phyloP scores from a whole-genome alignment of 2,329 filamentous ascomycete species.

The Sporothrix schenckii region DNA sequence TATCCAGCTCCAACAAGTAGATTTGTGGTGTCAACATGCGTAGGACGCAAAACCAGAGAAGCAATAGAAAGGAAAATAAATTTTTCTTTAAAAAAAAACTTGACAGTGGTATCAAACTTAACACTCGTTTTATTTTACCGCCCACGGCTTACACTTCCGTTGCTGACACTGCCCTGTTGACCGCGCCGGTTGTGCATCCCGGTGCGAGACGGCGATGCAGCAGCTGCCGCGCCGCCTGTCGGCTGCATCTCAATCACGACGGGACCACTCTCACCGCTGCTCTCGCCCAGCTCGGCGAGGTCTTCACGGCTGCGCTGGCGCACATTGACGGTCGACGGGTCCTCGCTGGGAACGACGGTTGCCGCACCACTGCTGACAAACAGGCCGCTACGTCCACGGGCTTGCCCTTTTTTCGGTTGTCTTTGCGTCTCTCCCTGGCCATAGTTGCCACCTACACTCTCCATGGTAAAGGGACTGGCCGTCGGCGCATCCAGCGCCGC shows the following conservation, averaged over 20 bases:
- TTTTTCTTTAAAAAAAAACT: not conserved
- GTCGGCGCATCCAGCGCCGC: constrained; percentile 70
- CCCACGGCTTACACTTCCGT: constrained; percentile 9
- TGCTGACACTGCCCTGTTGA: constrained; percentile 2
- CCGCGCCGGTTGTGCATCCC: constrained; percentile 35
- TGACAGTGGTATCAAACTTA: not conserved
- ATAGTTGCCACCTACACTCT: constrained; percentile 69
- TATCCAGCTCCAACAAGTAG: not conserved
- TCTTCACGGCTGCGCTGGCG: constrained; percentile 27
- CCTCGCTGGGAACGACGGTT: constrained; percentile 22
- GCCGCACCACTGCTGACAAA: constrained; percentile 16
- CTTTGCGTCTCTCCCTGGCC: constrained; percentile 41
- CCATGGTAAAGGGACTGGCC: constrained; percentile 74
- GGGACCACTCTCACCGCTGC: not conserved
- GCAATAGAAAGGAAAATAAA: not conserved
- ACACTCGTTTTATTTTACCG: not conserved
- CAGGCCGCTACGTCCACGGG: not conserved
- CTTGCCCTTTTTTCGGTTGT: not conserved
- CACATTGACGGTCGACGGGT: constrained; percentile 22
- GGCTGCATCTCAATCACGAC: constrained; percentile 28
- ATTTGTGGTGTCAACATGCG: not conserved
- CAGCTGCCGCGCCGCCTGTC: not conserved
- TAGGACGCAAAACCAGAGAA: not conserved
- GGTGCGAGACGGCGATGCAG: not conserved
- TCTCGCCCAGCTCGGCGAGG: constrained; percentile 34